Conservation (phyloP, 495 filamentous ascomycete species). For the Penicillium paxilli region DNA sequence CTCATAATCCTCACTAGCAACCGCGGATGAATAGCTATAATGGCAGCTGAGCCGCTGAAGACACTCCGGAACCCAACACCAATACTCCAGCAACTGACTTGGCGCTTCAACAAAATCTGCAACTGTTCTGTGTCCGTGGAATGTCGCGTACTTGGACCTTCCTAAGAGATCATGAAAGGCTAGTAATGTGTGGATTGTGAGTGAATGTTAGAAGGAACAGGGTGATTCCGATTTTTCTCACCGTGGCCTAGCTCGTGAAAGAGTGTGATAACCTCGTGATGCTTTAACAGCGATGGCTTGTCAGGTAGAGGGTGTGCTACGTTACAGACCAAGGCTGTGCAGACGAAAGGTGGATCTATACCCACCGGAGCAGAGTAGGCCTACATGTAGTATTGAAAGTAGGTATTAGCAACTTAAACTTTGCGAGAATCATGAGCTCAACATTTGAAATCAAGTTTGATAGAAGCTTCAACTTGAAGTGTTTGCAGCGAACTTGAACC, state of each 20-base stretch:
- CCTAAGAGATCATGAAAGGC: constrained; percentile 8
- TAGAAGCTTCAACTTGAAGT: not conserved
- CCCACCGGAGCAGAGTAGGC: not conserved
- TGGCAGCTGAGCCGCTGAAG: constrained; percentile 8
- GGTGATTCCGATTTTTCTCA: not conserved
- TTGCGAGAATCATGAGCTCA: too few relatives aligned
- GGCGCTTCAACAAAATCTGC: constrained; percentile 9
- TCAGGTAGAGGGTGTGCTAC: constrained; percentile 1
- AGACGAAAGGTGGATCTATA: constrained; percentile 1
- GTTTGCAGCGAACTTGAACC: not conserved
- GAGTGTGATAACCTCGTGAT: constrained; percentile 8
- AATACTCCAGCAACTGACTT: constrained; percentile 12
- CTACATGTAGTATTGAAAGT: not conserved
- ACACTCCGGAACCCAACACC: constrained; percentile 10
- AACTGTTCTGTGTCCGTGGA: constrained; percentile 10
- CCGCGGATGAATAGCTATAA: not conserved
- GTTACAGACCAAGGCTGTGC: constrained; percentile 11
- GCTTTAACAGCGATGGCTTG: constrained; percentile 6
- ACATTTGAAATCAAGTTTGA: too few relatives aligned
- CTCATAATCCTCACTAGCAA: not conserved
- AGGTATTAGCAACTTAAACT: too few relatives aligned
- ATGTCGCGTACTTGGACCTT: constrained; percentile 11
- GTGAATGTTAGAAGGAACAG: not conserved
- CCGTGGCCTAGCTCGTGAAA: constrained; percentile 13
- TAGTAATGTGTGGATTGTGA: not conserved